phyloP scores from a whole-genome alignment of 164 flowering plant species.

The Santalum album region DNA sequence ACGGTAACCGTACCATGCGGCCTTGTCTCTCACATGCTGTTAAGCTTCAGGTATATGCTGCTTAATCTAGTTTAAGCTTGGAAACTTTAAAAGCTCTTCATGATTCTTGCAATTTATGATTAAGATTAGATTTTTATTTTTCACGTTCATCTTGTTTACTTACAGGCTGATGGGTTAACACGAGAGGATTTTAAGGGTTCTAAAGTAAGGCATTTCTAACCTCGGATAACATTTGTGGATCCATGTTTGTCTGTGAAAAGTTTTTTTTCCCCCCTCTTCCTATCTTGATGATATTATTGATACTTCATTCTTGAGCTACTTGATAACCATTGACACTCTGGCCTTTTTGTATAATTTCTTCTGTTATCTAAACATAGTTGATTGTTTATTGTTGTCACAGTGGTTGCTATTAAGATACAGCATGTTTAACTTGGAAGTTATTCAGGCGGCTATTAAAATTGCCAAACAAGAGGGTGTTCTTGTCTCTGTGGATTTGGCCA shows the following conservation, averaged over 20 bases:
- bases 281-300: neutral
- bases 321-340: neutral
- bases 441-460: slow-evolving; percentile 52
- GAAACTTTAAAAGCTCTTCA: neutral
- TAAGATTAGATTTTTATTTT: neutral
- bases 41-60: slow-evolving; percentile 62
- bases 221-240: neutral
- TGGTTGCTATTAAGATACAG: slow-evolving; percentile 83
- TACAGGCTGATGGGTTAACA: slow-evolving; percentile 63
- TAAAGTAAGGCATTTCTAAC: slow-evolving; percentile 40
- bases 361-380: neutral
- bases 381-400: slow-evolving; percentile 27
- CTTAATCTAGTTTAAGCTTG: neutral
- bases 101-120: neutral
- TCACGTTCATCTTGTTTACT: slow-evolving; percentile 9
- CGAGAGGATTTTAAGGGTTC: slow-evolving; percentile 71
- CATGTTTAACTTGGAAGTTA: slow-evolving; percentile 53
- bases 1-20: slow-evolving; percentile 91
- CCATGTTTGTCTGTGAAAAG: neutral
- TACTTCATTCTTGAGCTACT: neutral
- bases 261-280: neutral
- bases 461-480: slow-evolving; percentile 78
- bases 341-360: neutral
- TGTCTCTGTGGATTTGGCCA: slow-evolving; percentile 80
- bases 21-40: slow-evolving; percentile 82